Conservation (phyloP, 1,139 yeast genomes). For the Pichia terricola region DNA sequence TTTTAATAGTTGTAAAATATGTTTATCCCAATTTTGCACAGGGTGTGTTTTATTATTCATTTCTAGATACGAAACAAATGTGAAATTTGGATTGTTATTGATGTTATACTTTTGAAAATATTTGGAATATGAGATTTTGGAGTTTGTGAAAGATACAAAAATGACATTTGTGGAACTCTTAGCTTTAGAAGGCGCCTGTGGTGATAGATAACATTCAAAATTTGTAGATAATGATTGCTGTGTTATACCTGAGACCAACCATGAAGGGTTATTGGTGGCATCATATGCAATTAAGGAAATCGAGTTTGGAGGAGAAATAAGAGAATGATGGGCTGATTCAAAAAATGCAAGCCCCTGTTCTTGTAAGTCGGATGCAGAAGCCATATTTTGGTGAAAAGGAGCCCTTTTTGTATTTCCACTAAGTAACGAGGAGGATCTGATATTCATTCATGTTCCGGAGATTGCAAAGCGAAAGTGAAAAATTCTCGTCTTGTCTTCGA, state of each 20-base stretch:
- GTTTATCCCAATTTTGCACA: neutral
- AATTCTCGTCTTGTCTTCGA: no score
- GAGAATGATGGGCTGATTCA: neutral
- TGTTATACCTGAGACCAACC: slow-evolving; percentile 47
- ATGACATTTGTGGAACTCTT: slow-evolving; percentile 10
- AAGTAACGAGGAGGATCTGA: no score
- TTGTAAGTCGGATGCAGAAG: slow-evolving; percentile 7
- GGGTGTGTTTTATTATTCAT: neutral
- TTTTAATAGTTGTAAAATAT: neutral
- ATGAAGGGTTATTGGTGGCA: slow-evolving; percentile 56
- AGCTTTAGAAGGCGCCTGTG: slow-evolving; percentile 8
- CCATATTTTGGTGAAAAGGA: neutral
- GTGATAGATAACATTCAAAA: slow-evolving; percentile 28
- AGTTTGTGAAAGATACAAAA: slow-evolving; percentile 3
- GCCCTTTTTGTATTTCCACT: no score
- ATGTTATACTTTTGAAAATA: slow-evolving; percentile 4
- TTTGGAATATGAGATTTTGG: slow-evolving; percentile 4
- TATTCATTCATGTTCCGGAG: no score
- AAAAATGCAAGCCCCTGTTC: slow-evolving; percentile 3
- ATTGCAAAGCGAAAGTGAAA: no score
- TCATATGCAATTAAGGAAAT: slow-evolving; percentile 44
- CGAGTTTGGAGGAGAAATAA: slow-evolving; percentile 19
- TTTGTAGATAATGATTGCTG: slow-evolving; percentile 31
- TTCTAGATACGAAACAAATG: slow-evolving; percentile 3
- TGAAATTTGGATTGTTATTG: slow-evolving; percentile 2